These are phyloP conservation scores for Camellia sinensis DNA, from an alignment of 148 eudicot species.

Conservation along the genomic window DNA sequence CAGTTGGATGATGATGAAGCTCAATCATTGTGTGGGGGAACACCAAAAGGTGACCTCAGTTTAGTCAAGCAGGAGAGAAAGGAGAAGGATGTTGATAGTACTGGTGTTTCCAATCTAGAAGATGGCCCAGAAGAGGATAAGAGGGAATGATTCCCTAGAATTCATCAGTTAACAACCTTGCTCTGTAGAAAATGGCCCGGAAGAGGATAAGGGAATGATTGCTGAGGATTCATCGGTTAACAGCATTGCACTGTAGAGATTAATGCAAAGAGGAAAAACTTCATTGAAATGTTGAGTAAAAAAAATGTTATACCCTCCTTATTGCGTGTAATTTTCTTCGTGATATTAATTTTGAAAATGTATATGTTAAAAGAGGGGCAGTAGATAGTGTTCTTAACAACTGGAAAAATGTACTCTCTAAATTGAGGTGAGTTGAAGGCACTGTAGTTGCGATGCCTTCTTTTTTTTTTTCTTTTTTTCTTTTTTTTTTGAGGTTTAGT, in stretches of 20 bases:
- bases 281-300: neutral
- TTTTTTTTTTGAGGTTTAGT: too few species aligned
- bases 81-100: slow-evolving; percentile 31
- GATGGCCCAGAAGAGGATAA: slow-evolving; percentile 56
- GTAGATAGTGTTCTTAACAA: neutral
- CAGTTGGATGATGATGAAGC: slow-evolving; percentile 77
- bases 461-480: too few species aligned
- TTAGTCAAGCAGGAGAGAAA: slow-evolving; percentile 62
- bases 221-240: too few species aligned
- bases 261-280: neutral
- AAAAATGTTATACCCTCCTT: neutral
- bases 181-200: too few species aligned
- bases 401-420: too few species aligned
- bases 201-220: too few species aligned
- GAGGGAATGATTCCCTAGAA: slow-evolving; percentile 36
- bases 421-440: too few species aligned
- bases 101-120: slow-evolving; percentile 46
- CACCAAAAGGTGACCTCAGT: slow-evolving; percentile 61
- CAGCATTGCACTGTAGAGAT: neutral
- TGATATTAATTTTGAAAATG: neutral
- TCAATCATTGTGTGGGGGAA: slow-evolving; percentile 57
- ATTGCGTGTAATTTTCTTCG: neutral
- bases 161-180: too few species aligned
- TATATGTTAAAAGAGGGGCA: neutral
- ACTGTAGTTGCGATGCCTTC: too few species aligned